Evolutionary conservation across 352 stramenopile species (phyloP).

Genomic region (Globisporangium takayamanum): DNA sequence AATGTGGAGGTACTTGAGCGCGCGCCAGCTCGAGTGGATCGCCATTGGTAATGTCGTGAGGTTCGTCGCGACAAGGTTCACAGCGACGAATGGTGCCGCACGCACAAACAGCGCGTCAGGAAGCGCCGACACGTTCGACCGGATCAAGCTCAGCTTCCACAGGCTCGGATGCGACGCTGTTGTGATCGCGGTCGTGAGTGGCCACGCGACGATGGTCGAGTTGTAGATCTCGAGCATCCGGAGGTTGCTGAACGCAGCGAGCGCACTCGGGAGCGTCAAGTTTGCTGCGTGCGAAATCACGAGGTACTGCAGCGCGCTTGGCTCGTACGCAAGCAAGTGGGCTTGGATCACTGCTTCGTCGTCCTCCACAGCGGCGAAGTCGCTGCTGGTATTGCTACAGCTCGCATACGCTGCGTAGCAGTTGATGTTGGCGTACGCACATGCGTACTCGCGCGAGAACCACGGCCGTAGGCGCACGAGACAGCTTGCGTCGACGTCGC

Average conservation of each 20-base stretch:
- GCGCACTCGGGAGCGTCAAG: slow-evolving; percentile 4
- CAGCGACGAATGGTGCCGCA: background rate
- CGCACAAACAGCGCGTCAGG: background rate
- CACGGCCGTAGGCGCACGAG: slow-evolving; percentile 9
- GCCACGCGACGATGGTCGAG: slow-evolving; percentile 14
- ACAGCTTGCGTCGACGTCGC: background rate
- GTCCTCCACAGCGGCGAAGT: background rate
- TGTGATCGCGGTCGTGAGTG: slow-evolving; percentile 5
- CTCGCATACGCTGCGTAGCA: slow-evolving; percentile 3
- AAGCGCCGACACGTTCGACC: background rate
- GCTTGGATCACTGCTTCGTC: background rate
- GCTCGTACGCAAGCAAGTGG: background rate
- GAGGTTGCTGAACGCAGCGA: slow-evolving; percentile 11
- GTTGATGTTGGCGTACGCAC: slow-evolving; percentile 16
- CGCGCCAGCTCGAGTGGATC: background rate
- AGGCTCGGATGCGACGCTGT: background rate
- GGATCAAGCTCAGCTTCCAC: background rate
- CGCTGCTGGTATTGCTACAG: background rate
- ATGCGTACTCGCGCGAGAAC: slow-evolving; percentile 15
- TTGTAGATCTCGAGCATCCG: slow-evolving; percentile 18
- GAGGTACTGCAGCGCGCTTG: slow-evolving; percentile 5
- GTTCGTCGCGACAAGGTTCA: slow-evolving; percentile 3
- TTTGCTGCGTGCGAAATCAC: slow-evolving; percentile 13
- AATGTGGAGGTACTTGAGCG: background rate
- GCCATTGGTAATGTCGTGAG: background rate